A percentile compares a stretch with the other conserved stretches of the same genome.
Evolutionary conservation across 2,329 filamentous ascomycete genomes (phyloP).

Genomic region (Mycogone perniciosa): DNA sequence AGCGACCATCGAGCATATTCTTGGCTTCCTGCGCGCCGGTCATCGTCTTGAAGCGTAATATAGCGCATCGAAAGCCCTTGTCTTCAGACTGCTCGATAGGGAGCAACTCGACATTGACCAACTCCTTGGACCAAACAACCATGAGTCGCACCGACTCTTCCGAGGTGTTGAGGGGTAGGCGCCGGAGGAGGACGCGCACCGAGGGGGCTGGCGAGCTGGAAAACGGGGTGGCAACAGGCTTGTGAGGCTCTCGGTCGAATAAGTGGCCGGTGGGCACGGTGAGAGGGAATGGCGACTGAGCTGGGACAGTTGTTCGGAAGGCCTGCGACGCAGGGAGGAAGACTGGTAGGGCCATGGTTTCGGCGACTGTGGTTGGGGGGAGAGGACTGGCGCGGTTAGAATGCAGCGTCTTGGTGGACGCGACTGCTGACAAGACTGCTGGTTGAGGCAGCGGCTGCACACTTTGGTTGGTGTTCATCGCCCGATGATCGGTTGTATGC

Average conservation of each 20-base stretch:
- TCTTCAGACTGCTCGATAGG: constrained; percentile 44
- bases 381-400: constrained; percentile 26
- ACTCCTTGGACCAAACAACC: constrained; percentile 53
- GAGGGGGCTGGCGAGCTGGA: constrained; percentile 28
- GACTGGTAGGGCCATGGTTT: constrained; percentile 39
- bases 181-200: constrained; percentile 45
- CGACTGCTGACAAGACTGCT: constrained; percentile 20
- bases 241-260: constrained; percentile 36
- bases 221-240: constrained; percentile 35
- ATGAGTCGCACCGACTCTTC: constrained; percentile 50
- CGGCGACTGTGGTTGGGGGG: constrained; percentile 14
- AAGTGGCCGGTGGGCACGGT: constrained; percentile 26
- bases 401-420: constrained; percentile 20
- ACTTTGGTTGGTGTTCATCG: constrained; percentile 25
- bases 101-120: constrained; percentile 45
- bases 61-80: constrained; percentile 43
- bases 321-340: constrained; percentile 36
- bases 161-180: constrained; percentile 47
- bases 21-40: constrained; percentile 51
- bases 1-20: constrained; percentile 50
- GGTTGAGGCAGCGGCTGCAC: constrained; percentile 15
- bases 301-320: constrained; percentile 28
- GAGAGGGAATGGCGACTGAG: constrained; percentile 29
- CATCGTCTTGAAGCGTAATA: constrained; percentile 47
- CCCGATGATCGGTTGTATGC: constrained; percentile 24